Evolutionary conservation across 495 filamentous ascomycete species (phyloP).

Genomic region (Chaetomium cochliodes): DNA sequence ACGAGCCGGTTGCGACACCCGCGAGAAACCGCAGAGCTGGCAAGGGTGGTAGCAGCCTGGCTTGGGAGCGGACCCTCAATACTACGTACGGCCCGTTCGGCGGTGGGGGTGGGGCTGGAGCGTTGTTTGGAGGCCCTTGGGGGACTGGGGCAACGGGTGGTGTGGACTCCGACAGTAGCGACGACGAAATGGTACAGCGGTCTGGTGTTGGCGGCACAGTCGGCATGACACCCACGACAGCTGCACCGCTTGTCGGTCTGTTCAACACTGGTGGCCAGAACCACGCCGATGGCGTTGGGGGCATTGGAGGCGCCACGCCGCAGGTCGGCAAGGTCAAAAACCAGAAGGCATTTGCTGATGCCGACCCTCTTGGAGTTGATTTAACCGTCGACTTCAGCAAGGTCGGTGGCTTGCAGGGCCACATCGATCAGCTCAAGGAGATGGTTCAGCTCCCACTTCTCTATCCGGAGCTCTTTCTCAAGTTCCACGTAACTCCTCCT

Average conservation of each 20-base stretch:
- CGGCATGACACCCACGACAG: constrained; percentile 75
- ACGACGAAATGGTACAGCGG: constrained; percentile 74
- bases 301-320: constrained; percentile 68
- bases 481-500: constrained; percentile 88
- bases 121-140: constrained; percentile 75
- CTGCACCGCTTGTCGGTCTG: constrained; percentile 49
- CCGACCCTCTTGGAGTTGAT: constrained; percentile 90
- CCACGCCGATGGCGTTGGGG: constrained; percentile 41
- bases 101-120: constrained; percentile 66
- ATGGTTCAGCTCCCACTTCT: constrained; percentile 93
- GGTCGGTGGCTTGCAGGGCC: constrained; percentile 85
- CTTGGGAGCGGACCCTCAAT: constrained; percentile 74
- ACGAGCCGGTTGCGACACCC: constrained; percentile 61
- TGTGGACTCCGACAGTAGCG: constrained; percentile 92
- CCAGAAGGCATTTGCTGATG: constrained; percentile 72
- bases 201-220: constrained; percentile 59
- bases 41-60: constrained; percentile 49
- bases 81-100: constrained; percentile 90
- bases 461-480: constrained; percentile 91
- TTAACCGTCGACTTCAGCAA: constrained; percentile 86
- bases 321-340: constrained; percentile 90
- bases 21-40: constrained; percentile 61
- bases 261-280: constrained; percentile 27
- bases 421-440: constrained; percentile 95
- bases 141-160: constrained; percentile 72